Conservation (phyloP, 192 early-diverging fungal species). For the Rhizophlyctis rosea region DNA sequence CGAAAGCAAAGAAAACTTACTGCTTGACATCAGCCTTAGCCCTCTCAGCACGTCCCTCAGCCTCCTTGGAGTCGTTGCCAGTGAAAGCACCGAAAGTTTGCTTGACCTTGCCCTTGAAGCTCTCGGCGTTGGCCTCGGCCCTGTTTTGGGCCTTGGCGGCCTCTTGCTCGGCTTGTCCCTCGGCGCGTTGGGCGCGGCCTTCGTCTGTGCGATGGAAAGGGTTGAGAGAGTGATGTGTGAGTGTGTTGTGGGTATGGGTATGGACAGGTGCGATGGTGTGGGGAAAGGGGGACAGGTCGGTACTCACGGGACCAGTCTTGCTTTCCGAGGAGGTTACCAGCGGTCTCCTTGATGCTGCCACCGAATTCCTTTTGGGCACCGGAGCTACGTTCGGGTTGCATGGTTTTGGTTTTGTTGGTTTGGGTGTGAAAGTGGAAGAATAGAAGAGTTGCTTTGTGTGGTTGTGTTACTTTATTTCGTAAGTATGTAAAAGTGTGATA, state of each 20-base stretch:
- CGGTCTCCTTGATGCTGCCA: constrained; percentile 21
- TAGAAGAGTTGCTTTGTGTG: no score
- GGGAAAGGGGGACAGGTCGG: no score
- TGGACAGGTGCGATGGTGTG: not conserved
- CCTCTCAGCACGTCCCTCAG: constrained; percentile 16
- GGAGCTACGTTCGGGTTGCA: constrained; percentile 2
- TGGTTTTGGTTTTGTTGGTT: no score
- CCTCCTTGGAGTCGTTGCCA: constrained; percentile 22
- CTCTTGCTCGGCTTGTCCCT: constrained; percentile 15
- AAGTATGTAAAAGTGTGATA: no score
- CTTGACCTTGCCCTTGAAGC: constrained; percentile 20
- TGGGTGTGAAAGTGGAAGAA: no score
- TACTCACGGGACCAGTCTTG: constrained; percentile 7
- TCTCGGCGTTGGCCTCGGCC: constrained; percentile 18
- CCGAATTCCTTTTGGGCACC: constrained; percentile 12
- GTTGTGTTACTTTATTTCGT: no score
- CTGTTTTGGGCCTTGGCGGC: constrained; percentile 15
- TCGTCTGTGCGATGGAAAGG: constrained; percentile 5
- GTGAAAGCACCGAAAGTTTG: constrained; percentile 23
- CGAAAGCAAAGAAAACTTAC: constrained; percentile 1
- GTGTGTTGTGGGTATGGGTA: not conserved
- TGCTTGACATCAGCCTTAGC: constrained; percentile 27
- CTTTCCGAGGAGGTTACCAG: constrained; percentile 14
- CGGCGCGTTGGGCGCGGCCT: constrained; percentile 19
- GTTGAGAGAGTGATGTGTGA: not conserved